These are phyloP conservation scores for Cryoendolithus antarcticus DNA, from an alignment of 2,329 filamentous ascomycete species.

Conservation along the genomic window DNA sequence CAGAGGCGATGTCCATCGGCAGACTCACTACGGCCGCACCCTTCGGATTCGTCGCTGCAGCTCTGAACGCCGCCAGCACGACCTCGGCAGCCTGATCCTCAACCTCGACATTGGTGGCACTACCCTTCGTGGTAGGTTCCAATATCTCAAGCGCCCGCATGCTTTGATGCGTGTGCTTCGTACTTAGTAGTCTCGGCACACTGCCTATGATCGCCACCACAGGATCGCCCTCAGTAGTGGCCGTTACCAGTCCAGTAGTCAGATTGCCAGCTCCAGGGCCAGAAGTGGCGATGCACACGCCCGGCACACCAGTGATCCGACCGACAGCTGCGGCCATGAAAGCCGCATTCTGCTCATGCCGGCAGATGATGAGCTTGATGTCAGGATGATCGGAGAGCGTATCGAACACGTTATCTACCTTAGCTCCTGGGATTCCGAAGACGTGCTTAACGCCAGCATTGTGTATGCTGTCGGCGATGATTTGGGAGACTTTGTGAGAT, in stretches of 20 bases:
- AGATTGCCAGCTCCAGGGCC: slow-evolving; percentile 37
- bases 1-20: slow-evolving; percentile 32
- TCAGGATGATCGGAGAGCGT: slow-evolving; percentile 33
- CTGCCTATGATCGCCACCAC: slow-evolving; percentile 36
- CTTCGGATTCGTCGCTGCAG: slow-evolving; percentile 28
- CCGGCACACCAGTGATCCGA: slow-evolving; percentile 33
- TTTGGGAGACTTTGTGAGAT: slow-evolving; percentile 15
- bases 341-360: slow-evolving; percentile 39
- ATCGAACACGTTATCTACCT: slow-evolving; percentile 38
- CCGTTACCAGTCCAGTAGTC: slow-evolving; percentile 34
- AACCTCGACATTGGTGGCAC: slow-evolving; percentile 28
- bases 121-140: slow-evolving; percentile 28
- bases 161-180: slow-evolving; percentile 36
- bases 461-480: slow-evolving; percentile 21
- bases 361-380: slow-evolving; percentile 34
- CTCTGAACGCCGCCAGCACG: slow-evolving; percentile 32
- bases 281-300: slow-evolving; percentile 37
- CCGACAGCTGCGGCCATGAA: slow-evolving; percentile 38
- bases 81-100: slow-evolving; percentile 38
- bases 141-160: slow-evolving; percentile 35
- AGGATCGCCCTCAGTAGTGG: slow-evolving; percentile 36
- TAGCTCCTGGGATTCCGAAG: slow-evolving; percentile 37
- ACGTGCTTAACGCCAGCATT: slow-evolving; percentile 34
- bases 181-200: slow-evolving; percentile 31
- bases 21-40: slow-evolving; percentile 34